These are phyloP conservation scores for Turnera subulata DNA, from an alignment of 345 rosid species.

Conservation along the genomic window DNA sequence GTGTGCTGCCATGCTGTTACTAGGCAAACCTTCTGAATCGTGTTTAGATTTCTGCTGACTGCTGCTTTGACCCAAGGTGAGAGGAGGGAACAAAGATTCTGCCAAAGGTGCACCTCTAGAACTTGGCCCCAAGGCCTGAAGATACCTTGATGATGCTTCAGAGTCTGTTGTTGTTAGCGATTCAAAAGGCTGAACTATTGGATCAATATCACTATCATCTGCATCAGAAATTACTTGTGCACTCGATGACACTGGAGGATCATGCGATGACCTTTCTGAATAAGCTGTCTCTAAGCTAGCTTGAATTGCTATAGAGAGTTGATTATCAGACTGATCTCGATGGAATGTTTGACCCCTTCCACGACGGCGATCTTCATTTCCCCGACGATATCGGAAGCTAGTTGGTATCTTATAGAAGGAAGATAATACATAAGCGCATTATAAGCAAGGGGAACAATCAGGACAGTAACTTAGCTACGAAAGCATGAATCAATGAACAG, in stretches of 20 bases:
- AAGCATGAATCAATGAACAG: neutral
- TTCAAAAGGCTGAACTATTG: slow-evolving; percentile 60
- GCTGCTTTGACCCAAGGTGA: slow-evolving; percentile 33
- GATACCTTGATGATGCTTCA: slow-evolving; percentile 65
- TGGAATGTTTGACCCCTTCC: slow-evolving; percentile 68
- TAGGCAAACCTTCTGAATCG: slow-evolving; percentile 39
- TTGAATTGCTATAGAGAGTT: slow-evolving; percentile 52
- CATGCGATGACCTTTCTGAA: slow-evolving; percentile 28
- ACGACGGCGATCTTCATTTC: slow-evolving; percentile 63
- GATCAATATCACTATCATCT: slow-evolving; percentile 42
- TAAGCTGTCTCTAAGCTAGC: slow-evolving; percentile 48
- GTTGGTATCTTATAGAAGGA: slow-evolving; percentile 65
- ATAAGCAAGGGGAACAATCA: neutral
- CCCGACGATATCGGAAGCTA: slow-evolving; percentile 67
- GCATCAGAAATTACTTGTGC: slow-evolving; percentile 38
- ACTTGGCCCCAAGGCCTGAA: slow-evolving; percentile 69
- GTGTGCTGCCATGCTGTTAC: slow-evolving; percentile 65
- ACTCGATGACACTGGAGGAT: slow-evolving; percentile 41
- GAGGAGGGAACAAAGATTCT: slow-evolving; percentile 94
- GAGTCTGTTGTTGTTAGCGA: slow-evolving; percentile 41
- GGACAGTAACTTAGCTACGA: neutral
- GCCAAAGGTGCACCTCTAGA: slow-evolving; percentile 51
- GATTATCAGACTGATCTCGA: slow-evolving; percentile 63
- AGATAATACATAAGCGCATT: neutral
- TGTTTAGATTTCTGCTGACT: slow-evolving; percentile 46